These are phyloP conservation scores for Talaromyces pinophilus DNA, from an alignment of 2,329 filamentous ascomycete genomes.

Conservation along the genomic window DNA sequence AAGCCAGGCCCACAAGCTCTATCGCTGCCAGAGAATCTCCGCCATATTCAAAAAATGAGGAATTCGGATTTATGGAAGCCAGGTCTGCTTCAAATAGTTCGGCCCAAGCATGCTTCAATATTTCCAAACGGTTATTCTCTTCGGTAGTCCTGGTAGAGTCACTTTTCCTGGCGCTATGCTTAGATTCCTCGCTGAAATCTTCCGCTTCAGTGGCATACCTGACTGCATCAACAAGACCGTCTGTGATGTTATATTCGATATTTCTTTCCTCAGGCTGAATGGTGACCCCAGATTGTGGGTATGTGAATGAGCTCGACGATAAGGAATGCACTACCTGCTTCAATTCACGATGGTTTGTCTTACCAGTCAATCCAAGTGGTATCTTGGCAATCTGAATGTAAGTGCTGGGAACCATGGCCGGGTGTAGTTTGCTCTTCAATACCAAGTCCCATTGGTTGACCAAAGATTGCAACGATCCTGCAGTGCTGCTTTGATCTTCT, in stretches of 20 bases:
- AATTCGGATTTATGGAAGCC: not conserved
- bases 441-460: not conserved
- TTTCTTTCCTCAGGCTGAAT: not conserved
- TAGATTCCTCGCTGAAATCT: not conserved
- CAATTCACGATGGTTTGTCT: conserved; percentile 4
- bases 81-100: not conserved
- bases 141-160: not conserved
- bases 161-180: not conserved
- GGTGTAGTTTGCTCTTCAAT: conserved; percentile 5
- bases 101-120: not conserved
- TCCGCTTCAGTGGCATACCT: not conserved
- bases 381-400: not conserved
- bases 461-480: not conserved
- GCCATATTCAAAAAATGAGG: conserved; percentile 1
- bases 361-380: not conserved
- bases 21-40: conserved; percentile 14
- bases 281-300: not conserved
- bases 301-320: not conserved
- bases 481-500: not conserved
- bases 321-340: conserved; percentile 1
- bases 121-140: not conserved
- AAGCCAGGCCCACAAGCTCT: not conserved
- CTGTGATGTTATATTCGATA: not conserved
- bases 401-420: conserved; percentile 7
- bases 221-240: not conserved